Percentiles rank a stretch among this genome's conserved stretches.
phyloP scores from a whole-genome alignment of 2,329 filamentous ascomycete genomes.

The Fusarium clavum region DNA sequence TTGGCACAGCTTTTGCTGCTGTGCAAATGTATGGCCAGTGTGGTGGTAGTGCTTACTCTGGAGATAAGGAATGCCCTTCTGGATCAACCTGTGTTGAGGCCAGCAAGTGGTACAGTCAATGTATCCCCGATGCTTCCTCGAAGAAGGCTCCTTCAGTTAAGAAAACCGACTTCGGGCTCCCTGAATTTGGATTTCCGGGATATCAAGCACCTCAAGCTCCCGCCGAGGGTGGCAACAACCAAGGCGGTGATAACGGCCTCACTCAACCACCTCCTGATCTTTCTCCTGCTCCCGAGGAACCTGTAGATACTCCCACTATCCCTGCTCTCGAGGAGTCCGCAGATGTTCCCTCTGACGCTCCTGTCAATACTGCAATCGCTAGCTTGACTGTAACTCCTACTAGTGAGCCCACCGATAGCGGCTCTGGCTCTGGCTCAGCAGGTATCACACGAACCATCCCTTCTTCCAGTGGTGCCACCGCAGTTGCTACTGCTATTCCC shows the following conservation, averaged over 20 bases:
- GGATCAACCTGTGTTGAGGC: slow-evolving; percentile 29
- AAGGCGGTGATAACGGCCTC: background rate
- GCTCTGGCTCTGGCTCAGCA: slow-evolving; percentile 14
- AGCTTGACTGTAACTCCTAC: background rate
- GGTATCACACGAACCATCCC: slow-evolving; percentile 39
- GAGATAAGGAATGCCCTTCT: slow-evolving; percentile 31
- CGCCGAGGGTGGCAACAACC: background rate
- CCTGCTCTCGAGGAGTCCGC: background rate
- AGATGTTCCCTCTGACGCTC: background rate
- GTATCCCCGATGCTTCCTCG: slow-evolving; percentile 12
- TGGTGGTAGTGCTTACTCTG: slow-evolving; percentile 25
- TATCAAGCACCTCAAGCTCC: background rate
- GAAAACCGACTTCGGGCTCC: background rate
- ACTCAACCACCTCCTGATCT: background rate
- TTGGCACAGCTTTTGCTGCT: slow-evolving; percentile 33
- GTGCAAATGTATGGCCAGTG: slow-evolving; percentile 37
- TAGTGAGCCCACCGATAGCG: background rate
- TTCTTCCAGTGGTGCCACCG: slow-evolving; percentile 31
- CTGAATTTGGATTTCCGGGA: background rate
- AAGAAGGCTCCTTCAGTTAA: slow-evolving; percentile 8
- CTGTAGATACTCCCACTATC: background rate
- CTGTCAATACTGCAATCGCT: background rate
- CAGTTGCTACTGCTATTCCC: slow-evolving; percentile 35
- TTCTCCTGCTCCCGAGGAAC: slow-evolving; percentile 4
- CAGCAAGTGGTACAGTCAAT: slow-evolving; percentile 43